Percentiles rank a stretch among this genome's conserved stretches.
Evolutionary conservation across 2,329 filamentous ascomycete genomes (phyloP).

Genomic region (Colletotrichum agaves): DNA sequence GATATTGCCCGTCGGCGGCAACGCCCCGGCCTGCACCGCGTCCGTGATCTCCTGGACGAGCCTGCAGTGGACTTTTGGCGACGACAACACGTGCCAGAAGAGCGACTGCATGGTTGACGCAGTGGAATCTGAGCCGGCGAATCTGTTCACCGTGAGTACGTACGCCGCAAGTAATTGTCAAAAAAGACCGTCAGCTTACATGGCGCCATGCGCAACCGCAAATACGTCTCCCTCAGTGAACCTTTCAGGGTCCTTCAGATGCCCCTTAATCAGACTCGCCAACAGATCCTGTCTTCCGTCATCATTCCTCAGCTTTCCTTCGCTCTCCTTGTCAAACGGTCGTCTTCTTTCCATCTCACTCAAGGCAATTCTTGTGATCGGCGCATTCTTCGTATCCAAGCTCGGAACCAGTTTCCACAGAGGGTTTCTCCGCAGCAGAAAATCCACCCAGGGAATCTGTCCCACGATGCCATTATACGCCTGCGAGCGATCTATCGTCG

Average conservation of each 20-base stretch:
- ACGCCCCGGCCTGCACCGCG: constrained; percentile 48
- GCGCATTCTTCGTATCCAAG: constrained; percentile 55
- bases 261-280: constrained; percentile 62
- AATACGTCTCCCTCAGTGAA: constrained; percentile 66
- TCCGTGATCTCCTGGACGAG: constrained; percentile 56
- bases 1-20: constrained; percentile 55
- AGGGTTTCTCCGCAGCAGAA: constrained; percentile 60
- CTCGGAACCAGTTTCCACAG: constrained; percentile 51
- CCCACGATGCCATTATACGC: constrained; percentile 64
- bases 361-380: constrained; percentile 63
- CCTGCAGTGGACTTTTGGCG: constrained; percentile 51
- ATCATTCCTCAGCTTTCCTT: constrained; percentile 50
- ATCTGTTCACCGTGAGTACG: constrained; percentile 47
- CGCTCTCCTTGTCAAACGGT: constrained; percentile 58
- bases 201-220: constrained; percentile 66
- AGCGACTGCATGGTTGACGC: constrained; percentile 69
- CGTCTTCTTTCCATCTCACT: constrained; percentile 60
- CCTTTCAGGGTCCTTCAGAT: constrained; percentile 58
- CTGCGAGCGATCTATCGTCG: constrained; percentile 62
- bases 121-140: constrained; percentile 70
- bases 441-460: constrained; percentile 61
- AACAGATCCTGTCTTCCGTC: constrained; percentile 62
- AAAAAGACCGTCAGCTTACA: constrained; percentile 50
- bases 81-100: constrained; percentile 61
- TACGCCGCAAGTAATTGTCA: neutral